Evolutionary conservation across 2,329 filamentous ascomycete species (phyloP).

Genomic region (Pseudogymnoascus sp.): DNA sequence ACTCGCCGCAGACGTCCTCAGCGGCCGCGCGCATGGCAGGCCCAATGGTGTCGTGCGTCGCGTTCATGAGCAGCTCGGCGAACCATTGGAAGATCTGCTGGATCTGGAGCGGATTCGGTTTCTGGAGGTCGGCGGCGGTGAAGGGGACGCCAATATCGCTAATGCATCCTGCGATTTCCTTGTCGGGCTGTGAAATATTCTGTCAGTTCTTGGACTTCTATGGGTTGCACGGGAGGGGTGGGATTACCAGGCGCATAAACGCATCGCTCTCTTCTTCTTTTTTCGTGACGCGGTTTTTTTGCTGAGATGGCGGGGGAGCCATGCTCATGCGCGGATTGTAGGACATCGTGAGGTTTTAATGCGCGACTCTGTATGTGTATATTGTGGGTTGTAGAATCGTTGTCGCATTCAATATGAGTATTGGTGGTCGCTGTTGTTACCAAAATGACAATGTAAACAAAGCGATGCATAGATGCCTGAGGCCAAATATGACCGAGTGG

Average conservation of each 20-base stretch:
- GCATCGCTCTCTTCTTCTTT: slow-evolving; percentile 52
- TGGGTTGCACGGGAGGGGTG: neutral
- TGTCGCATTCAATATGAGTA: slow-evolving; percentile 4
- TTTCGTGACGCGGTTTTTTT: slow-evolving; percentile 41
- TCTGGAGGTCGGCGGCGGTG: slow-evolving; percentile 77
- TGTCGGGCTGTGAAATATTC: slow-evolving; percentile 38
- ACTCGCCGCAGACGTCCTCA: slow-evolving; percentile 78
- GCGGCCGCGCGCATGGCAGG: slow-evolving; percentile 91
- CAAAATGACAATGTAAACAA: neutral
- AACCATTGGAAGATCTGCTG: slow-evolving; percentile 99
- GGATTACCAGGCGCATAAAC: slow-evolving; percentile 47
- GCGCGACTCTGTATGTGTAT: neutral
- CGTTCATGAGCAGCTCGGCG: slow-evolving; percentile 86
- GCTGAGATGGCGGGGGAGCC: slow-evolving; percentile 39
- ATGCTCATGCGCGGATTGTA: slow-evolving; percentile 47
- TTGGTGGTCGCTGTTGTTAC: slow-evolving; percentile 3
- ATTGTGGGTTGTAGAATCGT: neutral
- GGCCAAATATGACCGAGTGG: neutral
- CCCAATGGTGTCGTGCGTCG: slow-evolving; percentile 85
- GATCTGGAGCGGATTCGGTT: slow-evolving; percentile 88
- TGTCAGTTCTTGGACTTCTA: slow-evolving; percentile 14
- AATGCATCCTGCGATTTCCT: slow-evolving; percentile 93
- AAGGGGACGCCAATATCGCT: slow-evolving; percentile 93
- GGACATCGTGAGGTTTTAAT: slow-evolving; percentile 32
- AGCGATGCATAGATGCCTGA: neutral